Percentiles rank a stretch among this genome's conserved stretches.
Conservation (phyloP, 2,329 filamentous ascomycete species). For the Knoxdaviesia capensis region DNA sequence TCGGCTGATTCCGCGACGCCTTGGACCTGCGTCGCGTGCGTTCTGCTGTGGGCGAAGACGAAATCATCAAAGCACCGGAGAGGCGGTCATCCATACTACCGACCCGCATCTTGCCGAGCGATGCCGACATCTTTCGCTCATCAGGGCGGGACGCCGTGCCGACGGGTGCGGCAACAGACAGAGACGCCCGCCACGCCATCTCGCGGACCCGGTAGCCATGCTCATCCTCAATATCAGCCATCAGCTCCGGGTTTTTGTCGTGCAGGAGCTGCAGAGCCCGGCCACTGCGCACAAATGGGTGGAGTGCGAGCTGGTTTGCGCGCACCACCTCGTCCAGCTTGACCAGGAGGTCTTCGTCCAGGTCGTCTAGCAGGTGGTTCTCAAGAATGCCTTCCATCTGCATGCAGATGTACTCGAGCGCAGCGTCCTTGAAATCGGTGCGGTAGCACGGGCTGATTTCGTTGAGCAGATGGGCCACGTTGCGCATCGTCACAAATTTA, state of each 20-base stretch:
- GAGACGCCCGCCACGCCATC: slow-evolving; percentile 46
- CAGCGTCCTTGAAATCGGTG: slow-evolving; percentile 68
- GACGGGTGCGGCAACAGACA: slow-evolving; percentile 7
- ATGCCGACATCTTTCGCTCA: too few species aligned
- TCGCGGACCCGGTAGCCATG: slow-evolving; percentile 51
- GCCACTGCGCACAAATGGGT: slow-evolving; percentile 60
- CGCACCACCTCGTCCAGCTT: slow-evolving; percentile 68
- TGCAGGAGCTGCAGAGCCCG: slow-evolving; percentile 32
- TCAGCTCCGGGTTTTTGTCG: slow-evolving; percentile 42
- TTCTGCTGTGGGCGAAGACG: slow-evolving; percentile 19
- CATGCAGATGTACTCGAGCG: slow-evolving; percentile 76
- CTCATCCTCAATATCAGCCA: slow-evolving; percentile 47
- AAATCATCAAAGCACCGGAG: slow-evolving; percentile 8
- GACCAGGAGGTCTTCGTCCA: slow-evolving; percentile 64
- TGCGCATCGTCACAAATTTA: slow-evolving; percentile 66
- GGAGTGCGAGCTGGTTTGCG: slow-evolving; percentile 59
- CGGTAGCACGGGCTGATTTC: slow-evolving; percentile 70
- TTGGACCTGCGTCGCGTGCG: slow-evolving; percentile 26
- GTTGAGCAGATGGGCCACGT: slow-evolving; percentile 70
- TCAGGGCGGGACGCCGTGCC: too few species aligned
- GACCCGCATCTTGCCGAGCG: slow-evolving; percentile 13
- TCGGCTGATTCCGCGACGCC: slow-evolving; percentile 28
- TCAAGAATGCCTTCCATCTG: slow-evolving; percentile 86
- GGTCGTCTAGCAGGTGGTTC: slow-evolving; percentile 66
- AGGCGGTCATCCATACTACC: slow-evolving; percentile 43